Conservation (phyloP, 495 filamentous ascomycete genomes). For the Lepidopterella palustris region DNA sequence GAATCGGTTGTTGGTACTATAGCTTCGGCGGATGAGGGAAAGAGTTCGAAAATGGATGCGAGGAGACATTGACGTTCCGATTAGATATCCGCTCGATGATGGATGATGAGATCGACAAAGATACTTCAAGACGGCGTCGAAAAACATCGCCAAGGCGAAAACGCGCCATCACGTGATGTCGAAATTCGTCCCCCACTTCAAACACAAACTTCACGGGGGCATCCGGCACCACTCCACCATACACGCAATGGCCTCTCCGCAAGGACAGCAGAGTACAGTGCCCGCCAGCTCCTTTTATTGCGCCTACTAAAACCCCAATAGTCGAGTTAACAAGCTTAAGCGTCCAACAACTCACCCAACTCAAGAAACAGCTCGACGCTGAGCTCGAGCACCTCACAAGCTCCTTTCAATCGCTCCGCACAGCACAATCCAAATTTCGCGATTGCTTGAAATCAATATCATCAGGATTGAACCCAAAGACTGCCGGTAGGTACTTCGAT, state of each 20-base stretch:
- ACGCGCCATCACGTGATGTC: not conserved
- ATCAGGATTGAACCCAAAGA: conserved; percentile 34
- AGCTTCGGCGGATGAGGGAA: not conserved
- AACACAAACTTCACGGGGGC: too few relatives aligned
- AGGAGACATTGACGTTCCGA: not conserved
- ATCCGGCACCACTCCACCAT: not conserved
- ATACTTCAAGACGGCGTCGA: not conserved
- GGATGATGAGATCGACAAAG: not conserved
- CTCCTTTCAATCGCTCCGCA: conserved; percentile 81
- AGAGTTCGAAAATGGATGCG: not conserved
- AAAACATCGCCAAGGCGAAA: not conserved
- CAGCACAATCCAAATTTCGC: conserved; percentile 82
- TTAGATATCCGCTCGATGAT: not conserved
- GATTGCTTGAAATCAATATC: conserved; percentile 73
- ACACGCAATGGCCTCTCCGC: not conserved
- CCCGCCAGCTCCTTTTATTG: not conserved
- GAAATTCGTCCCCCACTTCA: not conserved
- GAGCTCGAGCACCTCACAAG: conserved; percentile 88
- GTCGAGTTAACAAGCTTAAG: conserved; percentile 60
- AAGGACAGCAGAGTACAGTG: conserved; percentile 1
- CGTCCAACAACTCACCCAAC: conserved; percentile 50
- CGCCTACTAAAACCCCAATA: conserved; percentile 25
- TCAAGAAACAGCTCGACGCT: conserved; percentile 92
- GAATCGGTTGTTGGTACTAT: not conserved
- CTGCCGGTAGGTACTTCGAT: not conserved